Base-by-base conservation (phyloP, 495 filamentous ascomycete species). In the Chaetomium tenue region DNA sequence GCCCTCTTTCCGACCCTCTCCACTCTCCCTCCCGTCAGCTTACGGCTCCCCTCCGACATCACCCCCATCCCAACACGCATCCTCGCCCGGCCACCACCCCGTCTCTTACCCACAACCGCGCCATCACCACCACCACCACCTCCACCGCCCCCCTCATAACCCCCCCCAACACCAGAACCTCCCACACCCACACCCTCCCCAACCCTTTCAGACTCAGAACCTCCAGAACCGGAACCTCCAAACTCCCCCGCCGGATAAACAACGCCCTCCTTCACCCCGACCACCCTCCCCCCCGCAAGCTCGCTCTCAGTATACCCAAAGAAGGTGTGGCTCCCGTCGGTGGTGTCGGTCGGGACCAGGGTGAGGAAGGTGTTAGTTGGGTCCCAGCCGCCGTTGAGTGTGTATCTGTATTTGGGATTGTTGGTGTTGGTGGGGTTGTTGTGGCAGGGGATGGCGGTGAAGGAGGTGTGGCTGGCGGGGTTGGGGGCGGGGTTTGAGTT, bases 301-400 rank as follows among this genome's bases (percentile, higher is more conserved):
- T 61, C 67, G 12, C 7, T 23, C 37, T 75, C 74, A 0, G 22
- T 40, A 50, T 61, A 75, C n/a, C 59, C 69, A 56, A 74, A 75
- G 54, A 65, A 78, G 0, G 71, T 69, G 23, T 64, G 26, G 9
- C 42, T 53, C 1, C 50, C 25, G 5, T 60, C 3, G 2, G 13
- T 37, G 3, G n/a, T 5, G 44, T 74, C 69, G 8, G 61, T 66
- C 25, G 72, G 52, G 7, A 70, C 65, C 4, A 78, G 52, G 6
- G 70, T 71, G 22, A 71, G 15, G 48, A 73, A 75, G 33, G 6
- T 37, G 33, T 11, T 3, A 8, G 33, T 37, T 0, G 28, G 28
- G 28, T 30, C 3, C 51, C 71, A 74, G 1, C 69, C 70, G 48
- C 70, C 74, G 56, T 68, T 71, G 59, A 76, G 50, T 2, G 26